A percentile compares a stretch with the other conserved stretches of the same genome.
phyloP scores from a whole-genome alignment of 2,329 filamentous ascomycete genomes.

The Trichoderma atroviride region DNA sequence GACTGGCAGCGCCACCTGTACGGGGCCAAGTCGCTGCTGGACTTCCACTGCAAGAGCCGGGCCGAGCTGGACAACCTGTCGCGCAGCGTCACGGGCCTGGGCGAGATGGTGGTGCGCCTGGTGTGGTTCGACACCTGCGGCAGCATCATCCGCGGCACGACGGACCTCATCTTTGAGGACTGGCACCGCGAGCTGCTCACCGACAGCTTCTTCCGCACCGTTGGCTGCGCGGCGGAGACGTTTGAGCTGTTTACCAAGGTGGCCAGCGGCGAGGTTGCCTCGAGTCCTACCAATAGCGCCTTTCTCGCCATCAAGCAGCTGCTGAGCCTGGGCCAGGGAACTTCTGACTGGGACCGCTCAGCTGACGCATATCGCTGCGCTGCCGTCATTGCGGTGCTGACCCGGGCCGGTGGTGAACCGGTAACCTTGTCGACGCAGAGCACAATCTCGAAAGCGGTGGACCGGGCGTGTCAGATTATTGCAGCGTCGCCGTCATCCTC shows the following conservation, averaged over 20 bases:
- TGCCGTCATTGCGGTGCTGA: constrained; percentile 39
- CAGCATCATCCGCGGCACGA: constrained; percentile 30
- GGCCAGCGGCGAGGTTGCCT: constrained; percentile 31
- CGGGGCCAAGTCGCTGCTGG: constrained; percentile 45
- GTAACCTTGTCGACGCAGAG: constrained; percentile 3
- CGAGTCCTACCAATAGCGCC: constrained; percentile 29
- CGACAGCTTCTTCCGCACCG: constrained; percentile 40
- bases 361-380: constrained; percentile 43
- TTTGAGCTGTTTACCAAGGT: constrained; percentile 43
- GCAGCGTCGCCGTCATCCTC: constrained; percentile 38
- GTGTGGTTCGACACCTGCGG: constrained; percentile 47
- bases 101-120: constrained; percentile 44
- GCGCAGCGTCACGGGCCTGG: constrained; percentile 39
- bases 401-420: not conserved
- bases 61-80: constrained; percentile 41
- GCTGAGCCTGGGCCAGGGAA: constrained; percentile 29
- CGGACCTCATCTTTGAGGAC: constrained; percentile 42
- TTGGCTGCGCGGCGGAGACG: constrained; percentile 44
- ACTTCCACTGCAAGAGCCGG: constrained; percentile 43
- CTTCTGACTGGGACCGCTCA: constrained; percentile 32
- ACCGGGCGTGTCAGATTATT: constrained; percentile 42
- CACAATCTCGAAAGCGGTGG: constrained; percentile 38
- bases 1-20: constrained; percentile 45
- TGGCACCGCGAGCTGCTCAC: constrained; percentile 44
- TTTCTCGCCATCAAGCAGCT: constrained; percentile 36